Evolutionary conservation across 441 rosid species (phyloP), one percentile per base, ranked within the genome.

Genomic region (Euphorbia corollata): DNA sequence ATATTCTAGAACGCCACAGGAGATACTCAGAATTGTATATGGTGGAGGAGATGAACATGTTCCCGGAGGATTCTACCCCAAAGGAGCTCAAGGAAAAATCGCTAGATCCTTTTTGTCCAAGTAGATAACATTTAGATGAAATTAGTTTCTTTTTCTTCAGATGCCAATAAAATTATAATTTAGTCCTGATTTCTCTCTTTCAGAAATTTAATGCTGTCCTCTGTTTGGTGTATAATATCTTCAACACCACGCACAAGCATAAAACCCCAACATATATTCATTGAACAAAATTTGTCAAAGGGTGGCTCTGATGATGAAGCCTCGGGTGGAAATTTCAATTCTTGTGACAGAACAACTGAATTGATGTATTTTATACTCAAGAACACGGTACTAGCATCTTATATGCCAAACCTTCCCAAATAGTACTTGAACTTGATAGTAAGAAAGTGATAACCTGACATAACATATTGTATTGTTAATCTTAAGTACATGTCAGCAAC

Each of bases 31-130:
- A 68, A 84, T 88, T 67, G 91, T 88, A 4, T 88, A 88, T 65
- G 90, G 97, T 50, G 74, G 81, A 55, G 92, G 98, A 20, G 75
- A 89, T 58, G 96, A 86, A 62, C 64, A 64, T 63, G 48, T 71
- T 23, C 84, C 91, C 0, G 97, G 98, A 19, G 96, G 97, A 2
- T 91, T 87, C 77, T 88, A 74, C 63, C 98, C 98, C 0, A 68
- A 79, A 10, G 99, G 98, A 48, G 97, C 77, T 30, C 57, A 81
- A 66, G 97, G 97, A 5, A 67, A 65, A 0, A 85, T 91, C 50
- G 98, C 96, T 7, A 79, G 32, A 69, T 81, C 85, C 39, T 64
- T 83, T 71, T 64, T 87, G 72, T 61, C 34, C 5, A 8, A 47
- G 10, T 59, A 59, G 62, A 34, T n/a, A 15, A 15, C 32, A 15